Percentiles rank a stretch among this genome's conserved stretches.
phyloP scores from a whole-genome alignment of 2,329 filamentous ascomycete species.

The Tolypocladium sp. region DNA sequence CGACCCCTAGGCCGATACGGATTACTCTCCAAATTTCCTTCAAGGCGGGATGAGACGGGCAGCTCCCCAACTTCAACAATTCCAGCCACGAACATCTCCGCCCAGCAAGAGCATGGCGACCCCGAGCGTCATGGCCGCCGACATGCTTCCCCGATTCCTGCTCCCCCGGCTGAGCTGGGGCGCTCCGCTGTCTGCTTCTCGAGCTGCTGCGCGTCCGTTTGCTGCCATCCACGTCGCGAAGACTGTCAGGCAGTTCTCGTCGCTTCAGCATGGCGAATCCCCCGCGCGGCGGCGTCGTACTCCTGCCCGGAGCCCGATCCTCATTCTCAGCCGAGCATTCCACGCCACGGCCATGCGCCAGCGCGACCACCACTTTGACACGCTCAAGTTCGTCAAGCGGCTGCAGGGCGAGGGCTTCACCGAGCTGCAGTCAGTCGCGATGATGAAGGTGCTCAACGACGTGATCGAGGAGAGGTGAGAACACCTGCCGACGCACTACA shows the following conservation, averaged over 20 bases:
- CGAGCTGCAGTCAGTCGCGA: slow-evolving; percentile 89
- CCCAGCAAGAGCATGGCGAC: slow-evolving; percentile 14
- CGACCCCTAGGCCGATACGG: slow-evolving; percentile 3
- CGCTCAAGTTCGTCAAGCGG: slow-evolving; percentile 89
- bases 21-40: background rate
- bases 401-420: slow-evolving; percentile 88
- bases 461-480: slow-evolving; percentile 84
- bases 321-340: slow-evolving; percentile 42
- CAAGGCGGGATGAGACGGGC: background rate
- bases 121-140: slow-evolving; percentile 18
- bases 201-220: slow-evolving; percentile 10
- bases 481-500: background rate
- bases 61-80: background rate
- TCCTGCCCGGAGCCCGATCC: slow-evolving; percentile 9
- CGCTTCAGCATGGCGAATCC: background rate
- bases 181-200: slow-evolving; percentile 17
- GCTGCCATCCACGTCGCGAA: slow-evolving; percentile 8
- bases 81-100: background rate
- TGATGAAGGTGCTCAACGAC: slow-evolving; percentile 96
- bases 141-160: slow-evolving; percentile 42
- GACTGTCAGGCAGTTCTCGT: background rate
- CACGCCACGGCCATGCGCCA: slow-evolving; percentile 50
- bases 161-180: slow-evolving; percentile 47
- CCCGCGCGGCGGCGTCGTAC: background rate
- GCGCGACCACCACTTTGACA: slow-evolving; percentile 95